Conservation (phyloP, 179 eudicot genomes). For the Corrigiola litoralis region DNA sequence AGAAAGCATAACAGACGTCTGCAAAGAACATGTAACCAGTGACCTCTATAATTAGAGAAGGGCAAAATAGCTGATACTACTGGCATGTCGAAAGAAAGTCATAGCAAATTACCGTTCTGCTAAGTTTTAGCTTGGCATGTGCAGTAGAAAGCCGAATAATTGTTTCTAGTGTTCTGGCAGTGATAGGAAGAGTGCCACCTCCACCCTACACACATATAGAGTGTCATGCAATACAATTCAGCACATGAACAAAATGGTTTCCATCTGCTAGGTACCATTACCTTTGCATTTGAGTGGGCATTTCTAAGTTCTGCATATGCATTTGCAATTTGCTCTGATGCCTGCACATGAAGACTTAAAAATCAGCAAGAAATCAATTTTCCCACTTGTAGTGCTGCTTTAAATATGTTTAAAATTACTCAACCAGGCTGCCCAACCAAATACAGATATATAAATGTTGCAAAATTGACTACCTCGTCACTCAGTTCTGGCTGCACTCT, state of each 20-base stretch:
- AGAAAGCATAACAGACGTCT: too few relatives aligned
- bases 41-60: too few relatives aligned
- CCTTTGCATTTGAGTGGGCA: conserved; percentile 84
- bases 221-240: not conserved
- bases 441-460: not conserved
- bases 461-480: conserved; percentile 63
- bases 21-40: too few relatives aligned
- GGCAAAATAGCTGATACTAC: too few relatives aligned
- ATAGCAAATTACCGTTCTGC: conserved; percentile 60
- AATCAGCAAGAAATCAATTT: conserved; percentile 7
- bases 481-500: conserved; percentile 93
- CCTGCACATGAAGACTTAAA: conserved; percentile 43
- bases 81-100: too few relatives aligned
- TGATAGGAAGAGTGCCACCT: conserved; percentile 95
- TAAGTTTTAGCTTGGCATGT: conserved; percentile 89
- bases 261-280: conserved; percentile 11
- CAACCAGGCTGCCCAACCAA: not conserved
- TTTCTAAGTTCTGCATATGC: conserved; percentile 97
- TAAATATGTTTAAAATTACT: not conserved
- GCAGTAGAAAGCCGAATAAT: conserved; percentile 99
- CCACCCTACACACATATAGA: conserved; percentile 44
- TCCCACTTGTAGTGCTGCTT: not conserved
- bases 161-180: conserved; percentile 97
- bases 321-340: conserved; percentile 89
- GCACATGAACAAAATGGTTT: not conserved